phyloP scores from a whole-genome alignment of 805 yeast genomes.

The Kodamaea hsintzibuensis region DNA sequence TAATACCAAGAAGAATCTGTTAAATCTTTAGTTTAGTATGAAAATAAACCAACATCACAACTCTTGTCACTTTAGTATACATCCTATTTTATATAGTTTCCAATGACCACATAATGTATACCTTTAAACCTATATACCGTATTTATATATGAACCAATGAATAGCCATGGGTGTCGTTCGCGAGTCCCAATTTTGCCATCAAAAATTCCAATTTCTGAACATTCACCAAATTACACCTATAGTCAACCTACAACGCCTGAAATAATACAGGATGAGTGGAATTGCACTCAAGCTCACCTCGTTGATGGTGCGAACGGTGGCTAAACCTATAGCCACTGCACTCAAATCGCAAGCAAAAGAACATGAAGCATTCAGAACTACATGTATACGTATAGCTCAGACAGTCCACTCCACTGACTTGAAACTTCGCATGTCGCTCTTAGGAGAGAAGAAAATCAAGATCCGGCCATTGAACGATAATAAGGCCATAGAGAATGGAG shows the following conservation, averaged over 20 bases:
- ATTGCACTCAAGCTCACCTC: constrained; percentile 74
- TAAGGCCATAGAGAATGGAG: constrained; percentile 81
- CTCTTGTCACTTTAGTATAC: too few relatives aligned
- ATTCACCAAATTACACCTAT: neutral
- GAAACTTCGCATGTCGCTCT: constrained; percentile 56
- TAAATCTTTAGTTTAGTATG: too few relatives aligned
- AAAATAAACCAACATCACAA: too few relatives aligned
- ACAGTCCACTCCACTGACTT: constrained; percentile 66
- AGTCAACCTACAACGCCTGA: neutral
- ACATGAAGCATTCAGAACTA: constrained; percentile 58
- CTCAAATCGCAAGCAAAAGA: constrained; percentile 75
- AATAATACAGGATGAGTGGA: constrained; percentile 57
- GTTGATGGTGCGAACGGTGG: constrained; percentile 68
- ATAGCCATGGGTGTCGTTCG: neutral
- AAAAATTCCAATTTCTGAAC: neutral
- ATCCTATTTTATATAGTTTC: too few relatives aligned
- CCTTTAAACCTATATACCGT: too few relatives aligned
- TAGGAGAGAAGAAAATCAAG: constrained; percentile 53
- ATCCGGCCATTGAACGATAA: constrained; percentile 80
- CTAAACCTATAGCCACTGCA: constrained; percentile 75
- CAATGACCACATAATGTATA: too few relatives aligned
- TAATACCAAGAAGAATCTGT: too few relatives aligned
- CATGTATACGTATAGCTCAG: constrained; percentile 75
- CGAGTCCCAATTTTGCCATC: neutral
- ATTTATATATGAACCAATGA: neutral